A percentile compares a stretch with the other conserved stretches of the same genome.
Conservation (phyloP, 495 filamentous ascomycete species). For the Schizothecium vesticola region DNA sequence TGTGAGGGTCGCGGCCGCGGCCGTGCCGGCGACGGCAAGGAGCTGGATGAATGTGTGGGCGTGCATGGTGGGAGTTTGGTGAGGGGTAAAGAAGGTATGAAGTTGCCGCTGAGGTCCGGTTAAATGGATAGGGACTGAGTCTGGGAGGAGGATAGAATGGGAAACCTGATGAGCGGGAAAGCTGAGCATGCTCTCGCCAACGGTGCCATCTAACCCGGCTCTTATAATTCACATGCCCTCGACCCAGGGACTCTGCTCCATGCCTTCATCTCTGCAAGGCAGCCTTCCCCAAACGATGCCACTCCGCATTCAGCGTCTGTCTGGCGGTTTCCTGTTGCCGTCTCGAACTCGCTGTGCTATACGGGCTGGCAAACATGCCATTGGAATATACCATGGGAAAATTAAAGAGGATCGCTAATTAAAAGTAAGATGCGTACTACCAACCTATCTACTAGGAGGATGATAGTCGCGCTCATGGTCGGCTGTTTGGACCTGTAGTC, state of each 20-base stretch:
- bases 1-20: not conserved
- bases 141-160: not conserved
- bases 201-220: not conserved
- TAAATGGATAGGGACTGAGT: not conserved
- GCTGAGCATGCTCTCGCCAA: no score
- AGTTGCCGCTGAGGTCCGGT: not conserved
- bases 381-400: no score
- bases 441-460: no score
- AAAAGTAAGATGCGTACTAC: no score
- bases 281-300: not conserved
- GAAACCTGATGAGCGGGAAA: not conserved
- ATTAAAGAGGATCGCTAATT: no score
- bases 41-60: not conserved
- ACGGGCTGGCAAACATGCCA: not conserved
- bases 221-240: not conserved
- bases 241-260: not conserved
- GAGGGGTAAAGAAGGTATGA: not conserved
- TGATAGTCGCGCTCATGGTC: no score
- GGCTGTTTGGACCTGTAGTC: not conserved
- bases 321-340: no score
- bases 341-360: no score
- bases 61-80: not conserved
- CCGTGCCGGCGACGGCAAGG: not conserved
- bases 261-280: not conserved
- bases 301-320: no score